Base-by-base conservation (phyloP, 768 basidiomycete species). In the Suillus hirtellus region DNA sequence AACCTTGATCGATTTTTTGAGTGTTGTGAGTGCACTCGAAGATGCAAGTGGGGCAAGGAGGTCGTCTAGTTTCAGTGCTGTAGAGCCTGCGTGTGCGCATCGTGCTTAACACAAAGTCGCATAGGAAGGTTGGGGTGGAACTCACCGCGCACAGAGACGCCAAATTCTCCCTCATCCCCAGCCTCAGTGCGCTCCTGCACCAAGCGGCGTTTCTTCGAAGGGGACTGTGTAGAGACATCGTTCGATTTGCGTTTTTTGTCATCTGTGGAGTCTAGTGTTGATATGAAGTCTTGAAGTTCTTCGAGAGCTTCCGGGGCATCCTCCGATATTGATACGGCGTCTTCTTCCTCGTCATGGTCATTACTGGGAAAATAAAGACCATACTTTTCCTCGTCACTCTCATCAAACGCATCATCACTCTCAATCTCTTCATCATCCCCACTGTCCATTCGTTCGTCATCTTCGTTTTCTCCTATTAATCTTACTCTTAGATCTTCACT, bases 351-450 rank as follows among this genome's bases (percentile, higher is more conserved):
- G 0, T 74, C 79, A 10, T 79, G 79, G 4, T 80, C 76, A 4
- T 70, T 67, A 58, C 67, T 68, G 46, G 72, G 67, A 64, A 83
- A 82, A 15, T 65, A 68, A 65, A 89, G 89, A 3, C 86, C 88
- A 11, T 88, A 93, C 3, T 81, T 78, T n/a, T 95, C 92, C 63
- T 88, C 88, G 40, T 93, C 92, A 61, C 84, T 87, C 71, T 92
- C 89, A 65, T 92, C 90, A 64, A 93, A 92, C 1, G 92, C 93
- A 65, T 81, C 88, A 69, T 95, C 94, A 65, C 88, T 90, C 64
- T 93, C 90, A 52, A 95, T 84, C 64, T 95, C 92, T 70, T 95
- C 92, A 70, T 95, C 93, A 66, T 95, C 90, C 1, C 77, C 86
- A 64, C 84, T 86, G 40, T 81, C 86, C 66, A 92, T 81, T 65